These are phyloP conservation scores for Leccinum solheimii DNA, from an alignment of 1,284 basidiomycete species.

Conservation along the genomic window DNA sequence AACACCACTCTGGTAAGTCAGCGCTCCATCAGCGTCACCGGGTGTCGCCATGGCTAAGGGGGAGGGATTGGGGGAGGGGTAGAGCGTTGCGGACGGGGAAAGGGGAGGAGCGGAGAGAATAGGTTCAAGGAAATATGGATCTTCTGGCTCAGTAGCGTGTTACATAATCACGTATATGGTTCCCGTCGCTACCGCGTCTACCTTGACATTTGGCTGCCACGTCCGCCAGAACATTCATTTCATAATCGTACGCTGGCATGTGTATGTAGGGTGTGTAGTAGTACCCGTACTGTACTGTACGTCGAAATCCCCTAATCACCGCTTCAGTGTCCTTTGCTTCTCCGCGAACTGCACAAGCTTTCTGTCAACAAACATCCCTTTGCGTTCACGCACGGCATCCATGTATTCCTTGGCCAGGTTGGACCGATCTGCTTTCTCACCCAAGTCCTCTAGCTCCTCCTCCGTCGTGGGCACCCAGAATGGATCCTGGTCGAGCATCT, in stretches of 20 bases:
- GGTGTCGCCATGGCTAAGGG: slow-evolving; percentile 19
- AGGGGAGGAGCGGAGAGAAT: slow-evolving; percentile 16
- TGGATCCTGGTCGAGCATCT: slow-evolving; percentile 89
- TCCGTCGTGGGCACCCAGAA: slow-evolving; percentile 99
- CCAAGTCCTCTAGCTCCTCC: slow-evolving; percentile 96
- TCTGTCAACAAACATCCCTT: slow-evolving; percentile 93
- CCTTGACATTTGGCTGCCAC: slow-evolving; percentile 8
- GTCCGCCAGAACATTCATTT: slow-evolving; percentile 13
- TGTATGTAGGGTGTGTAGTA: background rate
- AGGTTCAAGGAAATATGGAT: slow-evolving; percentile 16
- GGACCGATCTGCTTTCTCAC: slow-evolving; percentile 91
- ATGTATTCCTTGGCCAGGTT: slow-evolving; percentile 96
- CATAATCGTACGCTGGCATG: slow-evolving; percentile 4
- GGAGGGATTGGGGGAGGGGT: background rate
- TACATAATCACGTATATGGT: slow-evolving; percentile 26
- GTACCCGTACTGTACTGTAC: background rate
- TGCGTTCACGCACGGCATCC: slow-evolving; percentile 87
- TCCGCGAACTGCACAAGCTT: slow-evolving; percentile 95
- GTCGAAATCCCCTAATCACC: slow-evolving; percentile 39
- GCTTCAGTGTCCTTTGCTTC: slow-evolving; percentile 95
- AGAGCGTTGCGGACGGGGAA: slow-evolving; percentile 14
- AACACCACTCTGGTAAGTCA: slow-evolving; percentile 26
- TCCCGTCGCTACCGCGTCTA: slow-evolving; percentile 21
- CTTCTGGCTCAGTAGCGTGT: slow-evolving; percentile 12
- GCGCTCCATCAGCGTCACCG: slow-evolving; percentile 24